Evolutionary conservation across 768 basidiomycete genomes (phyloP), one percentile per base, ranked within the genome.

Genomic region (Pulveroboletus sp.): DNA sequence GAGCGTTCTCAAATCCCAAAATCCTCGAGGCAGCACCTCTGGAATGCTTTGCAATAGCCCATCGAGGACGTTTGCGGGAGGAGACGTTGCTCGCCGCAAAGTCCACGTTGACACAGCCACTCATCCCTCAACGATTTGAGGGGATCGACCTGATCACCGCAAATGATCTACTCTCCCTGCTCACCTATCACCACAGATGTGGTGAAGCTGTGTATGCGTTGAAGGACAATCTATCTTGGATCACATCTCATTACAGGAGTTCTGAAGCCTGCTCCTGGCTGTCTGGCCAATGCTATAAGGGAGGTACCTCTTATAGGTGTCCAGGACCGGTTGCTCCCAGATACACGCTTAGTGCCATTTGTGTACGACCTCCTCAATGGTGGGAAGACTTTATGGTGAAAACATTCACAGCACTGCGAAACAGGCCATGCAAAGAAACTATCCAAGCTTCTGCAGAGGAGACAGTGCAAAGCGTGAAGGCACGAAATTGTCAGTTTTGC

Each of bases 111-210:
- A 38, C 55, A 6, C 43, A 58, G 35, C 59, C 68, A 0, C 49
- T 68, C 26, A 47, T 58, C 9, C 56, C 62, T 0, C 38, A 45
- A 2, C 57, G 61, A 47, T 57, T 59, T 8, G 39, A 60, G 41
- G 69, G 66, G 39, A 54, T 71, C 1, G 56, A 55, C 0, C 18
- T 63, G 40, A 57, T 71, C 36, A 56, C 57, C 8, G 64, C 61
- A 1, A 26, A 47, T 2, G 61, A 59, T 12, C 48, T 70, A 4
- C 60, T 66, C 32, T 32, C 54, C 3, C 37, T 69, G 8, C 47
- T 61, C 8, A 54, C 47, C 21, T 61, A 65, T 33, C 62, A 61
- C 21, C 11, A 21, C n/a, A 21, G 15, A 6, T 65, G 64, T 11
- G 36, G 54, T 3, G 40, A 52, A 1, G 57, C 54, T 7, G 56